Percentiles rank a stretch among this genome's conserved stretches.
phyloP scores from a whole-genome alignment of 805 yeast species.

The Ogataea henricii region DNA sequence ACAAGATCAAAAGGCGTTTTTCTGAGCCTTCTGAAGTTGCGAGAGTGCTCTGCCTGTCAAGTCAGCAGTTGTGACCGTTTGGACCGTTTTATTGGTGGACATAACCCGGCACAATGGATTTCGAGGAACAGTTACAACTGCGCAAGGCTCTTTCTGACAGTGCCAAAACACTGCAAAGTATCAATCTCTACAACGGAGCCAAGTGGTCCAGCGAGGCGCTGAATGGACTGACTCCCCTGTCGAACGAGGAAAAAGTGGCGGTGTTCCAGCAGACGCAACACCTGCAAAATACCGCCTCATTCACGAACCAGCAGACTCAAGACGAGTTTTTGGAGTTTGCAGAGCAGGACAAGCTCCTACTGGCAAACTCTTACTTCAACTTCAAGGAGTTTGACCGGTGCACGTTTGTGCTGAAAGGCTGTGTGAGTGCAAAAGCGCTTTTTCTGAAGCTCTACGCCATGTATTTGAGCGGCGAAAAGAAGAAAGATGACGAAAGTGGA shows the following conservation, averaged over 20 bases:
- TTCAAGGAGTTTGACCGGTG: constrained; percentile 86
- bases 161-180: constrained; percentile 46
- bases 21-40: no score
- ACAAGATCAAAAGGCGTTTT: no score
- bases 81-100: background rate
- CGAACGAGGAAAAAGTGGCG: constrained; percentile 23
- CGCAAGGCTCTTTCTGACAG: constrained; percentile 41
- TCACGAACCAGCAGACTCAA: constrained; percentile 19
- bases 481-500: constrained; percentile 68
- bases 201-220: constrained; percentile 88
- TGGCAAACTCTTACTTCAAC: constrained; percentile 76
- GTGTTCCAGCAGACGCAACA: constrained; percentile 23
- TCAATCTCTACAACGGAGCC: constrained; percentile 68
- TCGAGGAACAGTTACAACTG: constrained; percentile 29
- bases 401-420: constrained; percentile 54
- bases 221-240: constrained; percentile 49
- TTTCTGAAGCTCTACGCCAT: constrained; percentile 72
- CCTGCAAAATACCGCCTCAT: constrained; percentile 9
- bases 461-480: constrained; percentile 77
- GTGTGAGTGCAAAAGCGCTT: constrained; percentile 49
- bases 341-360: constrained; percentile 49
- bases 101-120: constrained; percentile 25
- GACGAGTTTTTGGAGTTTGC: constrained; percentile 29
- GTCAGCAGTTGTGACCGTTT: no score
- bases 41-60: no score